Conservation (phyloP, 1,139 yeast species). For the Yamadazyma dendronema region DNA sequence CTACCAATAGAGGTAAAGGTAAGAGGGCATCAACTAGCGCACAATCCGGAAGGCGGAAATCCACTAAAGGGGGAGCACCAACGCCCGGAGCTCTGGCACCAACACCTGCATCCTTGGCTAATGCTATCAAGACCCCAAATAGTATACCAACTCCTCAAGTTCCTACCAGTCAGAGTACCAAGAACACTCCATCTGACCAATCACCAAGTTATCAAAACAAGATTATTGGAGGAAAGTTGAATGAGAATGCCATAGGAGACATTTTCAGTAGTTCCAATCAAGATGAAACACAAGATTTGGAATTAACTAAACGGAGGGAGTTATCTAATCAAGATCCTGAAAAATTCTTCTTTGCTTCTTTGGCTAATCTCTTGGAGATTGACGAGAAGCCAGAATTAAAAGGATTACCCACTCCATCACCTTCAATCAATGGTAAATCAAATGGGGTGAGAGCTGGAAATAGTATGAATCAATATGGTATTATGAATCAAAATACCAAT, state of each 20-base stretch:
- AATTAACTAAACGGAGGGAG: constrained; percentile 44
- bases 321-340: constrained; percentile 48
- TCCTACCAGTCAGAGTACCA: constrained; percentile 32
- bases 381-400: constrained; percentile 28
- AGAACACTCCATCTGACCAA: constrained; percentile 42
- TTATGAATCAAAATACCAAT: constrained; percentile 3
- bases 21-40: constrained; percentile 20
- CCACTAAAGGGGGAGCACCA: constrained; percentile 29
- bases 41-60: constrained; percentile 25
- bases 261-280: constrained; percentile 19
- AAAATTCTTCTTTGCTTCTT: constrained; percentile 49
- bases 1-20: constrained; percentile 16
- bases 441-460: not conserved
- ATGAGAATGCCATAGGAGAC: constrained; percentile 25
- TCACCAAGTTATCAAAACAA: constrained; percentile 31
- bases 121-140: constrained; percentile 45
- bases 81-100: constrained; percentile 35
- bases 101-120: constrained; percentile 42
- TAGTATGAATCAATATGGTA: constrained; percentile 21
- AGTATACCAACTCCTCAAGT: constrained; percentile 47
- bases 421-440: constrained; percentile 12
- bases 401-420: constrained; percentile 34
- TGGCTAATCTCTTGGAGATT: constrained; percentile 52
- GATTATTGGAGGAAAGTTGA: constrained; percentile 14
- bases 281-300: constrained; percentile 23